Conservation (phyloP, 1,139 yeast genomes). For the Dujonia santamariae region DNA sequence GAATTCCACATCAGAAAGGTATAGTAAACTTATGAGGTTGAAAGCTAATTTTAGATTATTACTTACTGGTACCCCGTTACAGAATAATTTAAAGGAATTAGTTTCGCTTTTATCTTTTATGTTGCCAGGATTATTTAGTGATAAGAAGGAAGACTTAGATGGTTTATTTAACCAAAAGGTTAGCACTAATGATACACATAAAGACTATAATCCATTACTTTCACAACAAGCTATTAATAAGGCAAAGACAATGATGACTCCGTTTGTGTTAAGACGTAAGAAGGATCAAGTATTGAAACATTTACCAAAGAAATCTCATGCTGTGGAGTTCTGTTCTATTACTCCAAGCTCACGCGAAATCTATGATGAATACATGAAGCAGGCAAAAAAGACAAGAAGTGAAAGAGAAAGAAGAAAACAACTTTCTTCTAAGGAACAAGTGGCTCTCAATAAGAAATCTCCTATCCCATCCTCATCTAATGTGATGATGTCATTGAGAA, state of each 20-base stretch:
- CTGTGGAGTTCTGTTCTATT: conserved; percentile 63
- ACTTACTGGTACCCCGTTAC: conserved; percentile 95
- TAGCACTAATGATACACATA: conserved; percentile 44
- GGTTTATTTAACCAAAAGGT: conserved; percentile 83
- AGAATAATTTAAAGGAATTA: conserved; percentile 84
- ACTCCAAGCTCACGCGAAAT: conserved; percentile 54
- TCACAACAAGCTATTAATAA: conserved; percentile 89
- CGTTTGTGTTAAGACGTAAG: conserved; percentile 88
- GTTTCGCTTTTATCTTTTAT: conserved; percentile 89
- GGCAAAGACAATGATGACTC: conserved; percentile 98
- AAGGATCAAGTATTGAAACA: conserved; percentile 90
- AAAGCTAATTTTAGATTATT: conserved; percentile 77
- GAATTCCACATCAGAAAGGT: conserved; percentile 85
- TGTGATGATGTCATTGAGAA: conserved; percentile 67
- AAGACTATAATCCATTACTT: conserved; percentile 69
- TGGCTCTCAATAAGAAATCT: conserved; percentile 31
- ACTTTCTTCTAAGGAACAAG: conserved; percentile 33
- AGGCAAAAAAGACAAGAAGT: conserved; percentile 41
- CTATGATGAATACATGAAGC: conserved; percentile 56
- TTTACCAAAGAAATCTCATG: conserved; percentile 72
- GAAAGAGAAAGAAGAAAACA: conserved; percentile 50
- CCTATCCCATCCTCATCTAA: conserved; percentile 46
- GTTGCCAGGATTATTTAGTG: conserved; percentile 77
- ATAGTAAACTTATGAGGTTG: conserved; percentile 78
- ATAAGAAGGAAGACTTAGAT: conserved; percentile 78